Evolutionary conservation across 2,329 filamentous ascomycete species (phyloP), one percentile per base, ranked within the genome.

Genomic region (Fusarium temperatum): DNA sequence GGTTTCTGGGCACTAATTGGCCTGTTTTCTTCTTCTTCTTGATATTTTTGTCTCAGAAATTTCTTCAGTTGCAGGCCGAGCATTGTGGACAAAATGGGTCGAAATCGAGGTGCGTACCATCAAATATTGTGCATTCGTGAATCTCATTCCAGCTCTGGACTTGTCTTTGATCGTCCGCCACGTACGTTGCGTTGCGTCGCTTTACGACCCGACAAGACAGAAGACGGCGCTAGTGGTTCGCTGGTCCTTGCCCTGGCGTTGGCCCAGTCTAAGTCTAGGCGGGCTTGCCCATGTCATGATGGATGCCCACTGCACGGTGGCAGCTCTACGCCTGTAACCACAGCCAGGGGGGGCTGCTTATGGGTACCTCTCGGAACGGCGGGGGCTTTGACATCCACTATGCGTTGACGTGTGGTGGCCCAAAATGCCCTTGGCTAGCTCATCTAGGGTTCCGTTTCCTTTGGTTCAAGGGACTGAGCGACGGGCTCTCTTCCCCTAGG

Each of bases 31-130:
- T 35, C 32, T 54, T 54, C n/a, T 51, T 48, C 58, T 57, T 58
- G 44, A 61, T 68, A 50, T 62, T 53, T 53, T 61, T 78, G 76
- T 76, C 76, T 78, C 70, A 75, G 65, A 61, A 72, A 65, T 70
- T 70, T 69, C 47, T 53, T 66, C 72, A 64, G 61, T 68, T 45
- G 63, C 70, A 67, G 63, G 60, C 75, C 71, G 67, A 66, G 35
- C 47, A 39, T 41, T 39, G 47, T 68, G 44, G 66, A 66, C 72
- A 87, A 83, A 74, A 88, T 88, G 87, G 86, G 81, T 78, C 86
- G 87, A 78, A 88, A 86, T 86, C 84, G 87, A 82, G 87, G 87
- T 88, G 83, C 80, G 86, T 87, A 75, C 71, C 45, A 59, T 67
- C 41, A 58, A 47, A 57, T 28, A 61, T 77, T 72, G 51, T 73